These are phyloP conservation scores for Trypanosomatidae sp. DNA, from an alignment of 208 protist genomes.

Conservation along the genomic window DNA sequence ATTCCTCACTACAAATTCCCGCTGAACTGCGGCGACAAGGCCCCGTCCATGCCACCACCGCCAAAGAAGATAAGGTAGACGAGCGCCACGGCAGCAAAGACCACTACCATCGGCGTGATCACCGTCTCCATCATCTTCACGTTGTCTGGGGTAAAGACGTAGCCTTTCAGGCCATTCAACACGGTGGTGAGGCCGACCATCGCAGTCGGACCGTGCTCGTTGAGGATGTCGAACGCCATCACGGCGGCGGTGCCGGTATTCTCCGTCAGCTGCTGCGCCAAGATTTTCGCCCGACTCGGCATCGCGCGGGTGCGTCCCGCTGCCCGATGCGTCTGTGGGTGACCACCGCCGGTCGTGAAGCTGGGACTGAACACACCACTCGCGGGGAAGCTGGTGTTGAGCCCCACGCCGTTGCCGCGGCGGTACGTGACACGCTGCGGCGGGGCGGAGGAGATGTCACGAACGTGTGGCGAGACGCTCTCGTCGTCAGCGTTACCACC, in stretches of 20 bases:
- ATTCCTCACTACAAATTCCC: background rate
- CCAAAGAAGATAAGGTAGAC: conserved; percentile 22
- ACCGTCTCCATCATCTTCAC: conserved; percentile 28
- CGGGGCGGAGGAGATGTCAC: conserved; percentile 30
- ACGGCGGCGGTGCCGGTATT: too few species aligned
- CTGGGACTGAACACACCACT: too few species aligned
- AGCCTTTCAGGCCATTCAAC: conserved; percentile 14
- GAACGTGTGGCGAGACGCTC: conserved; percentile 5
- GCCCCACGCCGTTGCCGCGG: background rate
- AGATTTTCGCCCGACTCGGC: conserved; percentile 6
- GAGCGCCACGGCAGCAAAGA: conserved; percentile 9
- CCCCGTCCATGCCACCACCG: conserved; percentile 1
- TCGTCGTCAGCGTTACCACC: too few species aligned
- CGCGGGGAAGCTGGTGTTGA: background rate
- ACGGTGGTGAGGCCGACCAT: conserved; percentile 4
- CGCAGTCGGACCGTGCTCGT: conserved; percentile 24
- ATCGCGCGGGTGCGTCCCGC: too few species aligned
- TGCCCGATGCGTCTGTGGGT: too few species aligned
- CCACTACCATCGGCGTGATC: conserved; percentile 28
- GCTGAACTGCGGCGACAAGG: conserved; percentile 5
- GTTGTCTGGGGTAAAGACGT: conserved; percentile 35
- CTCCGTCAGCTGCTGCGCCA: conserved; percentile 7
- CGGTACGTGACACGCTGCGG: conserved; percentile 21
- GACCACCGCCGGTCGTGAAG: too few species aligned
- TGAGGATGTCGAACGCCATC: conserved; percentile 8